phyloP scores from a whole-genome alignment of 106 monocot genomes.

The Gastrodia elata region DNA sequence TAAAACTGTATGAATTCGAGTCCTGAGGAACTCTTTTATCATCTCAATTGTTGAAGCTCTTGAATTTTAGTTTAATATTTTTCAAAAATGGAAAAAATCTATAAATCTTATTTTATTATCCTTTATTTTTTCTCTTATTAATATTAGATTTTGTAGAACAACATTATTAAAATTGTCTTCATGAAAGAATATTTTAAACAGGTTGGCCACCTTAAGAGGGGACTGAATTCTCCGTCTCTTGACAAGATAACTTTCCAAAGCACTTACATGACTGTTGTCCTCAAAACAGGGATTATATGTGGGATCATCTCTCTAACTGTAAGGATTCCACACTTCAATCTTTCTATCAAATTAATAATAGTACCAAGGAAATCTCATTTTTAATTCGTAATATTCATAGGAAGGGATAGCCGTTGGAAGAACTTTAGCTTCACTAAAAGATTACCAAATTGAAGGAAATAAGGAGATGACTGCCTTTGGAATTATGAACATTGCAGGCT shows the following conservation, averaged over 20 bases:
- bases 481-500: slow-evolving; percentile 45
- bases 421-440: slow-evolving; percentile 33
- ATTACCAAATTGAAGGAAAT: slow-evolving; percentile 43
- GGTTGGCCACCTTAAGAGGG: slow-evolving; percentile 70
- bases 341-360: not conserved
- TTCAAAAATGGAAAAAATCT: not conserved
- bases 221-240: slow-evolving; percentile 73
- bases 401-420: slow-evolving; percentile 52
- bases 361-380: not conserved
- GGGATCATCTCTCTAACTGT: slow-evolving; percentile 76
- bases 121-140: not conserved
- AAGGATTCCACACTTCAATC: not conserved
- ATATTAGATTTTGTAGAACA: not conserved
- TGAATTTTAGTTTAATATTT: not conserved
- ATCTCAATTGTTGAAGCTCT: not conserved
- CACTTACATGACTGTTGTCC: slow-evolving; percentile 33
- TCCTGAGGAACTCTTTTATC: not conserved
- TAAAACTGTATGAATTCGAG: slow-evolving; percentile 37
- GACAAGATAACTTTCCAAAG: slow-evolving; percentile 56
- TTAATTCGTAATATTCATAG: slow-evolving; percentile 4
- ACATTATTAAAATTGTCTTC: not conserved
- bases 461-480: slow-evolving; percentile 65
- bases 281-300: slow-evolving; percentile 74
- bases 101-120: not conserved
- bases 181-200: slow-evolving; percentile 1